Base-by-base conservation (phyloP, 1,284 basidiomycete species). In the Prillingera fragicola region DNA sequence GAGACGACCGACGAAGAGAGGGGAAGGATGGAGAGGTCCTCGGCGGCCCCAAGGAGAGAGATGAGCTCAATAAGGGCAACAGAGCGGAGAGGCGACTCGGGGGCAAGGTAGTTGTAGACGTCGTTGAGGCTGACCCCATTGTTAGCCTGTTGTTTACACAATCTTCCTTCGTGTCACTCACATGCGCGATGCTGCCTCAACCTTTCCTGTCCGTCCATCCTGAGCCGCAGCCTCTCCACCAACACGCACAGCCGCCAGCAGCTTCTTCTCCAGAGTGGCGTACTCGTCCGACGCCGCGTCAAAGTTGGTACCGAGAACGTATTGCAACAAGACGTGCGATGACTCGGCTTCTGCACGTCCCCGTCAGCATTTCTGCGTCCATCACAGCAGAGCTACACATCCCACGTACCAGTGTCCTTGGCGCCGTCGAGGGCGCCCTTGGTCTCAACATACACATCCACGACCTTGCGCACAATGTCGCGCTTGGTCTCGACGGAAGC, bases 31-130 rank as follows among this genome's bases (percentile, higher is more conserved):
- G 81, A 77, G 10, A 91, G 71, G 53, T 90, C 83, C n/a, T 75
- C 38, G 36, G 47, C n/a, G 21, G 43, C 40, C 14, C 59, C 50
- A 31, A 70, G 65, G 44, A 83, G 70, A 26, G 80, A 72, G 38
- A 94, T 71, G 35, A 94, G 79, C 8, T 80, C 71, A 35, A 75
- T 75, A 60, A 85, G 85, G 34, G 85, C 82, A 12, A 75, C 59
- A 33, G 82, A 71, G 22, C 87, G 81, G 43, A 85, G 73, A 10
- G 80, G 62, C 6, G 87, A 89, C 32, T 73, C 74, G 43, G 80
- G 76, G 19, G 87, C 84, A 18, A 85, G 74, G 15, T 82, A 78
- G 67, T 94, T 92, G 80, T 91, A 92, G 26, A 90, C 73, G 70
- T 90, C 91, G 40, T 86, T 84, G 24, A 94, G 73, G 63, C 89